phyloP scores from a whole-genome alignment of 257 asterid species.

The Agastache rugosa region DNA sequence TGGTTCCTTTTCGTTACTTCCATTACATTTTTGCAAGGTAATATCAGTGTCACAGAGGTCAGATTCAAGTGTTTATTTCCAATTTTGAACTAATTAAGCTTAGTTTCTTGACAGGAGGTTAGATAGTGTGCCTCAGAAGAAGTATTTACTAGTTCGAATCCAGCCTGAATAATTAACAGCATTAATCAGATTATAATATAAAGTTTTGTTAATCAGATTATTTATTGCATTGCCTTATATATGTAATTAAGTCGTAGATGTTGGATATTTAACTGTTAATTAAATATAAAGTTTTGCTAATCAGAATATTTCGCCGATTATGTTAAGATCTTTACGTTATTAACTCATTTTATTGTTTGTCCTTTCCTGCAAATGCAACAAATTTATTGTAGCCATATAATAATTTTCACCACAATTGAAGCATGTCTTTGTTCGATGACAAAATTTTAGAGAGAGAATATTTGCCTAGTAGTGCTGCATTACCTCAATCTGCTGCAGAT shows the following conservation, averaged over 20 bases:
- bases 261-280: too few relatives aligned
- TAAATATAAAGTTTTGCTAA: too few relatives aligned
- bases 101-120: neutral
- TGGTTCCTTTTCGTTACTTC: neutral
- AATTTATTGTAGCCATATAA: neutral
- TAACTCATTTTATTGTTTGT: too few relatives aligned
- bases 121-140: conserved; percentile 23
- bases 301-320: too few relatives aligned
- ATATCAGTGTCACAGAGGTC: neutral
- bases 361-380: too few relatives aligned
- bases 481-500: too few relatives aligned
- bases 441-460: too few relatives aligned
- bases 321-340: too few relatives aligned
- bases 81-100: neutral
- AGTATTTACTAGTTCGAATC: conserved; percentile 8
- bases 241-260: neutral
- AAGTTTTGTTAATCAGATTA: neutral
- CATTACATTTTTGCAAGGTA: conserved; percentile 23
- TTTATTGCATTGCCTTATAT: conserved; percentile 14
- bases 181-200: neutral
- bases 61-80: neutral
- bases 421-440: too few relatives aligned
- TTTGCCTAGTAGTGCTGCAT: too few relatives aligned
- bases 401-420: too few relatives aligned
- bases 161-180: neutral